These are phyloP conservation scores for Raffaelea albimanens DNA, from an alignment of 2,329 filamentous ascomycete genomes.

Conservation along the genomic window DNA sequence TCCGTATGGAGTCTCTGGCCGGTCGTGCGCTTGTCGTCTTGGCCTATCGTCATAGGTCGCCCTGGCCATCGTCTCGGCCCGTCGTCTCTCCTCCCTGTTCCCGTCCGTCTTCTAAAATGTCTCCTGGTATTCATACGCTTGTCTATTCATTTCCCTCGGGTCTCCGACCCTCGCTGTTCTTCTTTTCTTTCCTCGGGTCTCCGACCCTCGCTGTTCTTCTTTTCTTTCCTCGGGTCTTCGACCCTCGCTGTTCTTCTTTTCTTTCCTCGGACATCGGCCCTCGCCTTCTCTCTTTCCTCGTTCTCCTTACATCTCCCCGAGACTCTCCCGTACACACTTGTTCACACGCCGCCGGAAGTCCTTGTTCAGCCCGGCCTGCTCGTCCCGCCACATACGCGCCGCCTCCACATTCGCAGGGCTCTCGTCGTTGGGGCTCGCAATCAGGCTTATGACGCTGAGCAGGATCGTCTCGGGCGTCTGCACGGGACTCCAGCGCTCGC, in stretches of 20 bases:
- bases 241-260: neutral
- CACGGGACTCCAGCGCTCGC: slow-evolving; percentile 89
- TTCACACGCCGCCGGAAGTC: slow-evolving; percentile 75
- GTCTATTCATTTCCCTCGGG: too few relatives aligned
- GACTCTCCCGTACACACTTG: slow-evolving; percentile 69
- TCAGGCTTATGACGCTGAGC: slow-evolving; percentile 82
- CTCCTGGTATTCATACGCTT: too few relatives aligned
- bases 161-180: too few relatives aligned
- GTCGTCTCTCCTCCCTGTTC: too few relatives aligned
- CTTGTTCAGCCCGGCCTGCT: slow-evolving; percentile 47
- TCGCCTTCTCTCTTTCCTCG: neutral
- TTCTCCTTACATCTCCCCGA: slow-evolving; percentile 68
- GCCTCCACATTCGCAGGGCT: slow-evolving; percentile 93
- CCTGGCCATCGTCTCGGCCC: too few relatives aligned
- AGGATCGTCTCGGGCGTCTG: slow-evolving; percentile 94
- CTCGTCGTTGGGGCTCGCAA: slow-evolving; percentile 89
- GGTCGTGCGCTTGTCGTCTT: too few relatives aligned
- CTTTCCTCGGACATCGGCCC: neutral
- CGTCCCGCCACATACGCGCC: slow-evolving; percentile 76
- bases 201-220: too few relatives aligned
- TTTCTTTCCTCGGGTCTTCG: too few relatives aligned
- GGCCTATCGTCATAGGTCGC: too few relatives aligned
- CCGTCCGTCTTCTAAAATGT: too few relatives aligned
- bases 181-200: too few relatives aligned
- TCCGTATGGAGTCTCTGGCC: too few relatives aligned